Evolutionary conservation across 257 asterid genomes (phyloP).

Genomic region (Ilex asprella): DNA sequence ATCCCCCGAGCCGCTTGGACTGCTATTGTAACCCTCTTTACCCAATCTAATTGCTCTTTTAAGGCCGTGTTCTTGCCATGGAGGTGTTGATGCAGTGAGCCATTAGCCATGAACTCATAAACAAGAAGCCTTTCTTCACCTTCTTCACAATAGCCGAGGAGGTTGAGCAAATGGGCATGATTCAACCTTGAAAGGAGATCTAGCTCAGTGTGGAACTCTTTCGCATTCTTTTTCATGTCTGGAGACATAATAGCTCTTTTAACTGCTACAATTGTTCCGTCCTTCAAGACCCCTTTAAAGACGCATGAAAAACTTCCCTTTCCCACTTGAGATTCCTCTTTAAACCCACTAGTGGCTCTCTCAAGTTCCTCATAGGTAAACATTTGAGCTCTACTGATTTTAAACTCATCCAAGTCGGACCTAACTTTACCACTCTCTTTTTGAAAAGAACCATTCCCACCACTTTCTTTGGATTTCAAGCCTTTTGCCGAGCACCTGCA

Average conservation of each 20-base stretch:
- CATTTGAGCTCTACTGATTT: slow-evolving; percentile 72
- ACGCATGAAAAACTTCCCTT: slow-evolving; percentile 90
- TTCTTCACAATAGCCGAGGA: slow-evolving; percentile 90
- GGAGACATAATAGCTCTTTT: slow-evolving; percentile 68
- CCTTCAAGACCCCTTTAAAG: slow-evolving; percentile 69
- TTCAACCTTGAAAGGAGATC: slow-evolving; percentile 82
- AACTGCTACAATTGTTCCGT: slow-evolving; percentile 75
- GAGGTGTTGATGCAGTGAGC: slow-evolving; percentile 76
- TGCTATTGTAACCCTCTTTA: slow-evolving; percentile 72
- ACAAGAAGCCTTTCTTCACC: slow-evolving; percentile 78
- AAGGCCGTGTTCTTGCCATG: slow-evolving; percentile 41
- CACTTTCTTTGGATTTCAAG: slow-evolving; percentile 23
- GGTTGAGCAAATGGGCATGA: slow-evolving; percentile 75
- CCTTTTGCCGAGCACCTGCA: slow-evolving; percentile 52
- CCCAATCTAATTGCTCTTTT: slow-evolving; percentile 75
- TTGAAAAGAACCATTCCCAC: slow-evolving; percentile 27
- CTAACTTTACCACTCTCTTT: slow-evolving; percentile 46
- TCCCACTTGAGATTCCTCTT: slow-evolving; percentile 74
- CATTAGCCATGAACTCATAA: slow-evolving; percentile 93
- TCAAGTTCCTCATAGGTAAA: slow-evolving; percentile 72
- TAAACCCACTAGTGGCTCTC: slow-evolving; percentile 60
- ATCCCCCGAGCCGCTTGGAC: slow-evolving; percentile 95
- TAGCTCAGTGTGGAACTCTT: slow-evolving; percentile 77
- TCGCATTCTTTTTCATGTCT: slow-evolving; percentile 70
- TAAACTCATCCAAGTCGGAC: slow-evolving; percentile 63